phyloP scores from a whole-genome alignment of 75 land plant species.

The Pinus albicaulis region DNA sequence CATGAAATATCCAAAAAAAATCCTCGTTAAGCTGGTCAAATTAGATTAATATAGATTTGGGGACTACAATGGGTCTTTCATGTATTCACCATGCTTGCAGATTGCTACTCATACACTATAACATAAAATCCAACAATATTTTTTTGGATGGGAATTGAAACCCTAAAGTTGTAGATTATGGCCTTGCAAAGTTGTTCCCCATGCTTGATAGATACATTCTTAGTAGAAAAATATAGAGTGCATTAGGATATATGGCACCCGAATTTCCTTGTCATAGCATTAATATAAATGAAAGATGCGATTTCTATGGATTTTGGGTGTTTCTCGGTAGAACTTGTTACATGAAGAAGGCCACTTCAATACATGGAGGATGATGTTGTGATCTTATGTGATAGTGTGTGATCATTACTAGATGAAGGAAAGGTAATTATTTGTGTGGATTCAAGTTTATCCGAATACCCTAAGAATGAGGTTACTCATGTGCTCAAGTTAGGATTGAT shows the following conservation, averaged over 20 bases:
- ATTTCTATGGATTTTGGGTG: too few relatives aligned
- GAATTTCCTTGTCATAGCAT: slow-evolving; percentile 87
- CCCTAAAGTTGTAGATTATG: slow-evolving; percentile 28
- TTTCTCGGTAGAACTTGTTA: slow-evolving; percentile 80
- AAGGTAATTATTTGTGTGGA: slow-evolving; percentile 83
- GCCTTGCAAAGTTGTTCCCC: slow-evolving; percentile 52
- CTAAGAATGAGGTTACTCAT: slow-evolving; percentile 76
- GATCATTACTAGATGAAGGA: slow-evolving; percentile 78
- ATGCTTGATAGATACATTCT: slow-evolving; percentile 76
- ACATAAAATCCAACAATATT: slow-evolving; percentile 41
- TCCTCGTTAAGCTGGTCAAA: slow-evolving; percentile 59
- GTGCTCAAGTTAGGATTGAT: slow-evolving; percentile 88
- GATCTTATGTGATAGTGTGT: slow-evolving; percentile 80
- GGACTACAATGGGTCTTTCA: slow-evolving; percentile 27
- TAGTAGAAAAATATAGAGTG: slow-evolving; percentile 93
- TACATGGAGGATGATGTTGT: slow-evolving; percentile 98
- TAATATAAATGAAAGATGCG: slow-evolving; percentile 90
- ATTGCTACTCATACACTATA: slow-evolving; percentile 34
- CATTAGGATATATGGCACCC: slow-evolving; percentile 97
- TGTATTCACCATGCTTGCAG: slow-evolving; percentile 42
- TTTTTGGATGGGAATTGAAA: slow-evolving; percentile 18
- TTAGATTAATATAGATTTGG: slow-evolving; percentile 46
- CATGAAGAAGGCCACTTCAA: slow-evolving; percentile 85
- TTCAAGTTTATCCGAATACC: slow-evolving; percentile 38
- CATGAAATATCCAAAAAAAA: slow-evolving; percentile 43